Evolutionary conservation across 148 eudicot genomes (phyloP), one percentile per base, ranked within the genome.

Genomic region (Nepenthes gracilis): DNA sequence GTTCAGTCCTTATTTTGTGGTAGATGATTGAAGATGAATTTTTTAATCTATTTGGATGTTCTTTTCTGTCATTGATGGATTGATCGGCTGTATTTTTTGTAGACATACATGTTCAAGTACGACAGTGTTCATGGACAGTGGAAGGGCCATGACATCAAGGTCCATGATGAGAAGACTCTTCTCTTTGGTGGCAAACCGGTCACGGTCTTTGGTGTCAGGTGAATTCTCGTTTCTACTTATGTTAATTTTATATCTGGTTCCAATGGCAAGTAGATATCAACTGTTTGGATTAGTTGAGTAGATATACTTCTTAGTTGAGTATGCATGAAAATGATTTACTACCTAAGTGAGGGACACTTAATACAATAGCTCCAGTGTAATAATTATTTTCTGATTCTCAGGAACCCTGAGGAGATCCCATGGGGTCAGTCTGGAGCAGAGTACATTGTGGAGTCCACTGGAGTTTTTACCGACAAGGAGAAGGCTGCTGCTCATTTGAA

Each of bases 341-440:
- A 5, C 11, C 11, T 45, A 6, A 5, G 11, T 6, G 11, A 2
- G 32, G 49, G 23, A 61, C 0, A 36, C 13, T 61, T 33, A 35
- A 57, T 14, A 13, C 23, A 23, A 23, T 23, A 23, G 23, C 23
- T 23, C 48, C 48, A 11, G 48, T 5, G 48, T 45, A 45, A 45
- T 45, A 45, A 45, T 45, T 36, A 53, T 57, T 49, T 48, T 45
- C 60, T 76, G 83, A 72, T 45, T 45, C 11, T 6, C 48, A 45
- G 48, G 48, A 83, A 83, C 78, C 87, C 84, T 6, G 84, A 83
- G 50, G 87, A 83, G 76, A 83, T 79, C 72, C 87, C 87, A 12
- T 83, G 87, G 87, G 78, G 57, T n/a, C 35, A 65, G 61, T 62
- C 79, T 4, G 87, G 82, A 52, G 84, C 81, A 33, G 87, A 83